Evolutionary conservation across 2,329 filamentous ascomycete genomes (phyloP), one percentile per base, ranked within the genome.

Genomic region (Hymenoscyphus fructigenus): DNA sequence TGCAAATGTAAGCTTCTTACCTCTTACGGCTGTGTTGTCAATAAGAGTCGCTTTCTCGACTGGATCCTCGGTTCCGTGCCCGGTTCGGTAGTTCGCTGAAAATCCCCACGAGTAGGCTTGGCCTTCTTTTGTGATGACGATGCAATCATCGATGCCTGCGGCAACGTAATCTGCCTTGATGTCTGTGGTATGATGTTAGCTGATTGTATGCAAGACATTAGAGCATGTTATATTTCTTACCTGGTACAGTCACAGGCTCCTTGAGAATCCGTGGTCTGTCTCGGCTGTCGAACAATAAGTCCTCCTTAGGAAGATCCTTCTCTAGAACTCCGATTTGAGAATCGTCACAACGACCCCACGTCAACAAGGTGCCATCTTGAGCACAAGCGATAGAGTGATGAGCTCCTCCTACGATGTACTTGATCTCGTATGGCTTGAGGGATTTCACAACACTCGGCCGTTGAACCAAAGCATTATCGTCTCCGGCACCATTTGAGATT

Each of bases 41-140:
- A 97, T 91, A 57, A 89, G 73, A 0, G 90, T 94, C 0, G 93
- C 91, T 23, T 85, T 82, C 70, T 89, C 84, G 29, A 97, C 84
- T 70, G 96, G 91, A 59, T 96, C 91, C 23, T 87, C 86, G 1
- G 84, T 88, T 50, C 90, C 91, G 71, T 88, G 88, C 12, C 91
- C 91, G 3, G 90, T 92, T 78, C 93, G 90, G 77, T 91, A 93
- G 72, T 89, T 92, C 57, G 85, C 86, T 12, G 86, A 90, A 79
- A 94, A 94, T 5, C 91, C 91, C 91, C 91, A 95, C 1, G 86
- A 87, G 78, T 88, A 93, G 1, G 87, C 89, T 71, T 86, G 85
- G 67, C 91, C 91, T 26, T 88, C 83, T 50, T 80, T 79, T 68
- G 86, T 88, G 69, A 95, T 82, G 44, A 87, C 89, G 64, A 94